These are phyloP conservation scores for Clonostachys byssicola DNA, from an alignment of 2,329 filamentous ascomycete genomes.

Conservation along the genomic window DNA sequence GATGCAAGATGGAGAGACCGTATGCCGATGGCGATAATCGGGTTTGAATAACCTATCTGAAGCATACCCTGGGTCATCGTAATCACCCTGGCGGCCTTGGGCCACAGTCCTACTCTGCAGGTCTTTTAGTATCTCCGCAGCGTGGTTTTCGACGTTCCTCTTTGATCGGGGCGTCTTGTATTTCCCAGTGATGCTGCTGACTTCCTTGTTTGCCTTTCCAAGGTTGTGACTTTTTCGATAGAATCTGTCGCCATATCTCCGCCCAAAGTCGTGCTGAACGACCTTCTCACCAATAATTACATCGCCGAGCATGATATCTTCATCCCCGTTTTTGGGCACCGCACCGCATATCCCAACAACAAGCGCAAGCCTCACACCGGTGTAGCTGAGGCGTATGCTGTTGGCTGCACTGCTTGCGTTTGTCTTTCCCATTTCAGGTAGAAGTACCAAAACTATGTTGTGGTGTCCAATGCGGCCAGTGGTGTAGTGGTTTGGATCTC, in stretches of 20 bases:
- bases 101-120: not conserved
- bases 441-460: slow-evolving; percentile 19
- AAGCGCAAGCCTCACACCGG: slow-evolving; percentile 9
- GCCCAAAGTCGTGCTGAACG: slow-evolving; percentile 20
- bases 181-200: slow-evolving; percentile 14
- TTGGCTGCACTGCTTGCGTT: slow-evolving; percentile 10
- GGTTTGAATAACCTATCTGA: slow-evolving; percentile 10
- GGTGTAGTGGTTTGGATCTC: slow-evolving; percentile 18
- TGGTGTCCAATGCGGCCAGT: slow-evolving; percentile 14
- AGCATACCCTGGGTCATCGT: slow-evolving; percentile 5
- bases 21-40: slow-evolving; percentile 14
- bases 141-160: not conserved
- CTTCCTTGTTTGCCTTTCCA: slow-evolving; percentile 9
- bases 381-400: slow-evolving; percentile 7
- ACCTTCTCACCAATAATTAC: slow-evolving; percentile 19
- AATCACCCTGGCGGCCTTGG: not conserved
- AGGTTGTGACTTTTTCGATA: slow-evolving; percentile 10
- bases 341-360: slow-evolving; percentile 14
- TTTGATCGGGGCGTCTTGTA: slow-evolving; percentile 6
- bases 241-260: slow-evolving; percentile 11
- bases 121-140: slow-evolving; percentile 3
- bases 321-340: slow-evolving; percentile 6
- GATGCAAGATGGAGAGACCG: not conserved
- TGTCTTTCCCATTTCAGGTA: slow-evolving; percentile 19
- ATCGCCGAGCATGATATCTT: slow-evolving; percentile 16